phyloP scores from a whole-genome alignment of 805 yeast species.

The Pichia manshurica region DNA sequence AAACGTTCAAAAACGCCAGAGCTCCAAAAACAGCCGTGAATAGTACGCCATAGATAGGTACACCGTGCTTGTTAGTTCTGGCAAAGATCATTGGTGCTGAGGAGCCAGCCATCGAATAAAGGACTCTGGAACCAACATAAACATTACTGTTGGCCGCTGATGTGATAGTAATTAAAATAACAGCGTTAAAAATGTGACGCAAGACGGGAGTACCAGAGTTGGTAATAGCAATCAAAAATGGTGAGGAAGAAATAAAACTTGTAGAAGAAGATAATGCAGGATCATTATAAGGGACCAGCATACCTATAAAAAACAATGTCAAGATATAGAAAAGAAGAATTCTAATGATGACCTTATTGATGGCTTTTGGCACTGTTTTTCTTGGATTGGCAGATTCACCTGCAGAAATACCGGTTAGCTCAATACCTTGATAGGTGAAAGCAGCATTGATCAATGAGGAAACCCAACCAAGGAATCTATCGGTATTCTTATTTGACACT shows the following conservation, averaged over 20 bases:
- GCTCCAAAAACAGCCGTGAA: conserved; percentile 58
- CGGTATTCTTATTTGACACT: conserved; percentile 45
- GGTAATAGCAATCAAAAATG: conserved; percentile 65
- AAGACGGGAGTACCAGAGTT: conserved; percentile 62
- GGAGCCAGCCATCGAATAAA: conserved; percentile 58
- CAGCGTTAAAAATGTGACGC: conserved; percentile 69
- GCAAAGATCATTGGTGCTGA: conserved; percentile 52
- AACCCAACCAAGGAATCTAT: conserved; percentile 63
- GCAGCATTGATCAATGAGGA: conserved; percentile 66
- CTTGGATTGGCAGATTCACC: conserved; percentile 70
- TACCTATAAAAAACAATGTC: conserved; percentile 62
- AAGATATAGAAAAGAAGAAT: conserved; percentile 60
- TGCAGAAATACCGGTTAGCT: conserved; percentile 67
- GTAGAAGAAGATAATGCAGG: conserved; percentile 36
- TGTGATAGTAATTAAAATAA: conserved; percentile 56
- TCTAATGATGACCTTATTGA: conserved; percentile 61
- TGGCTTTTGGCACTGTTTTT: conserved; percentile 66
- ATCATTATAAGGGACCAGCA: conserved; percentile 66
- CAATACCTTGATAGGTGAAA: conserved; percentile 80
- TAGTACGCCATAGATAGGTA: conserved; percentile 53
- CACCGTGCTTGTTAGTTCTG: conserved; percentile 49
- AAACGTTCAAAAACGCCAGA: conserved; percentile 54
- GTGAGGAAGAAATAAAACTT: conserved; percentile 52
- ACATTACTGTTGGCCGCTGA: conserved; percentile 80
- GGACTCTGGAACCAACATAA: conserved; percentile 63